phyloP scores from a whole-genome alignment of 306 rosid genomes.

The Ochetophila trinervis region DNA sequence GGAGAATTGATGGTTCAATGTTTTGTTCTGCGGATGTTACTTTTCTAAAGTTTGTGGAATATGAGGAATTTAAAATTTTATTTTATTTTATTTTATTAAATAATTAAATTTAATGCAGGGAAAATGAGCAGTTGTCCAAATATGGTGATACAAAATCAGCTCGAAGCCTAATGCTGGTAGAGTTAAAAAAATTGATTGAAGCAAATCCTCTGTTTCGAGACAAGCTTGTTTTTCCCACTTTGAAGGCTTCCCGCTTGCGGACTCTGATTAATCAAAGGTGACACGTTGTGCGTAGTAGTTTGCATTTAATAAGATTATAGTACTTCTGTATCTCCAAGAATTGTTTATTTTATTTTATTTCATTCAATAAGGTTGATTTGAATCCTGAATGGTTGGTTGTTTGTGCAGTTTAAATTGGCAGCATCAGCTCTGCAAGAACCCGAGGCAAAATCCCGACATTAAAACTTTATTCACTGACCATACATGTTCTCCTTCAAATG shows the following conservation, averaged over 20 bases:
- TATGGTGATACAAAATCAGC: conserved; percentile 28
- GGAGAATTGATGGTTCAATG: background rate
- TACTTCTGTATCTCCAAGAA: background rate
- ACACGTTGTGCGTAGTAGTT: background rate
- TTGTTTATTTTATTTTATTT: background rate
- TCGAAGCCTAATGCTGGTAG: conserved; percentile 24
- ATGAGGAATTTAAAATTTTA: background rate
- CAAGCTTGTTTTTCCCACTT: conserved; percentile 24
- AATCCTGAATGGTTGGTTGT: background rate
- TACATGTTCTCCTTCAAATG: conserved; percentile 21
- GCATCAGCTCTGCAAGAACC: conserved; percentile 30
- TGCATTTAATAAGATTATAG: background rate
- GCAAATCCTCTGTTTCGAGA: conserved; percentile 26
- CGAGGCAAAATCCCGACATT: conserved; percentile 29
- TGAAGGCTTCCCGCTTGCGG: conserved; percentile 20
- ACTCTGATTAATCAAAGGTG: conserved; percentile 30
- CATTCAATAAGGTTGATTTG: background rate
- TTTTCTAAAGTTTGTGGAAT: background rate
- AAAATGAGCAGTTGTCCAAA: conserved; percentile 26
- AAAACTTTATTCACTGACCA: conserved; percentile 29
- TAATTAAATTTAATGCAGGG: conserved; percentile 14
- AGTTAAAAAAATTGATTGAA: conserved; percentile 26
- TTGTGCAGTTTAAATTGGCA: conserved; percentile 28
- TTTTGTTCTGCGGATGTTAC: background rate
- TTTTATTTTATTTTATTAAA: background rate